Evolutionary conservation across 768 basidiomycete species (phyloP).

Genomic region (Mycena indigotica): DNA sequence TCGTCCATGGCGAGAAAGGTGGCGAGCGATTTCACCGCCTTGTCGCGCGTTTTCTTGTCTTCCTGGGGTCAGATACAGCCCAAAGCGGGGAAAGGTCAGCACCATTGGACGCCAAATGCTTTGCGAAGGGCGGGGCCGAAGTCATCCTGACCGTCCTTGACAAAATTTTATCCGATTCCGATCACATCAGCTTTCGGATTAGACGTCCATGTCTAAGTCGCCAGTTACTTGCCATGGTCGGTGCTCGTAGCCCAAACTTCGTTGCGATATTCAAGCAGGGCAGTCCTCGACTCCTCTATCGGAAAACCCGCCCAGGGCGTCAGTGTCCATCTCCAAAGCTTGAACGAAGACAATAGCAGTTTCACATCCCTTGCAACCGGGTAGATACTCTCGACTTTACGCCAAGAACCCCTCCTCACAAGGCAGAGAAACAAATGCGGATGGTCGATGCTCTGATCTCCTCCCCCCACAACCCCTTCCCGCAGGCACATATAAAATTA

Average conservation of each 20-base stretch:
- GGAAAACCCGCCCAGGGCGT: conserved; percentile 82
- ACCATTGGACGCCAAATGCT: conserved; percentile 93
- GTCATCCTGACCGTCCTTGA: conserved; percentile 32
- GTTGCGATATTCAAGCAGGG: not conserved
- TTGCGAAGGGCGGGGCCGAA: conserved; percentile 71
- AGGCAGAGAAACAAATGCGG: conserved; percentile 69
- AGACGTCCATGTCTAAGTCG: conserved; percentile 52
- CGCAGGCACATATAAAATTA: conserved; percentile 78
- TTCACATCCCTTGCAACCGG: conserved; percentile 62
- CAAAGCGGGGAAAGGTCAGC: conserved; percentile 15
- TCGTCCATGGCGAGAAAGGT: conserved; percentile 75
- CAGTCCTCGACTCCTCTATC: conserved; percentile 84
- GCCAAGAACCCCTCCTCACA: conserved; percentile 5
- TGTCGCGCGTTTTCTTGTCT: conserved; percentile 94
- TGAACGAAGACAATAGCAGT: conserved; percentile 39
- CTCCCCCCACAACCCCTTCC: conserved; percentile 57
- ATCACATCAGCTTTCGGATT: conserved; percentile 2
- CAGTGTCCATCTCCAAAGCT: conserved; percentile 59
- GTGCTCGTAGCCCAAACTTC: conserved; percentile 14
- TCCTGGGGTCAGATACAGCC: conserved; percentile 25
- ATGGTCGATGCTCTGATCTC: conserved; percentile 83
- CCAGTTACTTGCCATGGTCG: conserved; percentile 92
- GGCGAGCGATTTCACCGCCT: conserved; percentile 79
- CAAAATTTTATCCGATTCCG: conserved; percentile 34
- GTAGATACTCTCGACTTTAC: conserved; percentile 39